Percentiles rank a stretch among this genome's conserved stretches.
Evolutionary conservation across 805 yeast species (phyloP).

Genomic region (Kodamaea sagamina): DNA sequence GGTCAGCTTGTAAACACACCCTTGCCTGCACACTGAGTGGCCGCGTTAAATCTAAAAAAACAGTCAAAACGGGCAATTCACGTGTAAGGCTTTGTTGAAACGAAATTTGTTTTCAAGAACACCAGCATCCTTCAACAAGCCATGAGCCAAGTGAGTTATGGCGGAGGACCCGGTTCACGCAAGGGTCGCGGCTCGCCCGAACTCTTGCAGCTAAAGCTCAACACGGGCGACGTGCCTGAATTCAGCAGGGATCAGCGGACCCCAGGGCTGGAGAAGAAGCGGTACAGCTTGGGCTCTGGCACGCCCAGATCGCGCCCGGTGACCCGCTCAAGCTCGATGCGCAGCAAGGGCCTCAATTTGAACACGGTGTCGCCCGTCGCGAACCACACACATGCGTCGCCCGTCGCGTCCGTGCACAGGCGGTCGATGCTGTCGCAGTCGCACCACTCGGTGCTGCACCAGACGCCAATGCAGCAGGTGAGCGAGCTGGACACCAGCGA

Average conservation of each 20-base stretch:
- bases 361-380: slow-evolving; percentile 10
- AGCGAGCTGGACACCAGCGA: not conserved
- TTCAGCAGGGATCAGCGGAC: not conserved
- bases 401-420: slow-evolving; percentile 5
- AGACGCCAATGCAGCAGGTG: slow-evolving; percentile 2
- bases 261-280: not conserved
- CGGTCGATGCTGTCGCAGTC: slow-evolving; percentile 8
- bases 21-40: not conserved
- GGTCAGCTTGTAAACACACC: not conserved
- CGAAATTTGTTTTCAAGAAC: slow-evolving; percentile 1
- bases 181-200: slow-evolving; percentile 2
- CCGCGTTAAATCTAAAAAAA: slow-evolving; percentile 4
- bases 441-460: slow-evolving; percentile 10
- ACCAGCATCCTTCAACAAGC: slow-evolving; percentile 1
- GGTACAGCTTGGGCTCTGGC: not conserved
- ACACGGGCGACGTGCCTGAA: not conserved
- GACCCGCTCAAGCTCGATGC: slow-evolving; percentile 11
- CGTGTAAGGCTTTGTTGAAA: slow-evolving; percentile 3
- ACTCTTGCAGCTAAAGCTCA: slow-evolving; percentile 2
- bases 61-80: not conserved
- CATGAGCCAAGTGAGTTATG: not conserved
- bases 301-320: slow-evolving; percentile 1
- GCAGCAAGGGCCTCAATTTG: slow-evolving; percentile 9
- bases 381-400: not conserved
- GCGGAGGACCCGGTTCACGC: not conserved